phyloP scores from a whole-genome alignment of 2,329 filamentous ascomycete species.

The Alternaria triticina region DNA sequence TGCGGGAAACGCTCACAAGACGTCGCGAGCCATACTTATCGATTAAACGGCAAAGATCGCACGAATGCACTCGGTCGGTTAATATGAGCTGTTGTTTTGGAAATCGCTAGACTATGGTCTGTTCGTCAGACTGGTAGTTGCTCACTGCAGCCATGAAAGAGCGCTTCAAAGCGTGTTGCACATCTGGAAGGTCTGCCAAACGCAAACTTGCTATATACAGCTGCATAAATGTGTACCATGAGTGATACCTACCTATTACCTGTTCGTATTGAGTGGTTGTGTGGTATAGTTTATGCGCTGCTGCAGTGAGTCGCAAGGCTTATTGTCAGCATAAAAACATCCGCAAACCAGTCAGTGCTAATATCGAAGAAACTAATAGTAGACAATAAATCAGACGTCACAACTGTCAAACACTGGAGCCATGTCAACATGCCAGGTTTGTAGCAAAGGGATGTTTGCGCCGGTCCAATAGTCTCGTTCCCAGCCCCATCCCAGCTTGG shows the following conservation, averaged over 20 bases:
- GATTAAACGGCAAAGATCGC: not conserved
- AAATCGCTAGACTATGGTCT: not conserved
- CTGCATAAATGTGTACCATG: not conserved
- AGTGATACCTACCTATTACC: not conserved
- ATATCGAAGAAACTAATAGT: not conserved
- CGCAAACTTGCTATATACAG: not conserved
- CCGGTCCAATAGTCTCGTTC: slow-evolving; percentile 12
- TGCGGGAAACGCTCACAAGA: not conserved
- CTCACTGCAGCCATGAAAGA: not conserved
- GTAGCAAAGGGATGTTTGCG: slow-evolving; percentile 6
- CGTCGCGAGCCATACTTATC: not conserved
- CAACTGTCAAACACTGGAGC: not conserved
- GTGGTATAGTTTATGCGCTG: not conserved
- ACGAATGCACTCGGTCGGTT: not conserved
- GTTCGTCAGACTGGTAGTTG: not conserved
- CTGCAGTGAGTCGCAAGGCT: not conserved
- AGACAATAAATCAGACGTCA: slow-evolving; percentile 1
- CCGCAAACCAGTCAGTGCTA: not conserved
- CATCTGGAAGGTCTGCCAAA: not conserved
- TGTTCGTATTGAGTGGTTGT: not conserved
- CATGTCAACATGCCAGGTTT: not conserved
- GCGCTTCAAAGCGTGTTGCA: not conserved
- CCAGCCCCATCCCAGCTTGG: slow-evolving; percentile 4
- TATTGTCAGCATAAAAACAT: not conserved
- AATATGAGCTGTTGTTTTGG: not conserved